Conservation (phyloP, 805 yeast species). For the Gaillardinia entomophila region DNA sequence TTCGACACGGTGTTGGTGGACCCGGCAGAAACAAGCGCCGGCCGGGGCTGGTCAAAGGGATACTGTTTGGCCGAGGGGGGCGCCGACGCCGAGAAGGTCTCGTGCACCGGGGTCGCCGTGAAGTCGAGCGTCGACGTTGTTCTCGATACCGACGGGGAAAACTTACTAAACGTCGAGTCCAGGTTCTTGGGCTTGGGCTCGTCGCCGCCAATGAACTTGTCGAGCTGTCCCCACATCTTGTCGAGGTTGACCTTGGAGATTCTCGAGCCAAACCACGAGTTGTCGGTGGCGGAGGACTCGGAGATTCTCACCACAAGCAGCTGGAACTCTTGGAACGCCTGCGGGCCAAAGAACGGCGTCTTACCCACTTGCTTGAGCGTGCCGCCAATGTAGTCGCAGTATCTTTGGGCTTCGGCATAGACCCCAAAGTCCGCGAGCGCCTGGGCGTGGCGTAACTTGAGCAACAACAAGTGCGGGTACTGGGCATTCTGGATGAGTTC, state of each 20-base stretch:
- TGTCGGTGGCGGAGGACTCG: constrained; percentile 35
- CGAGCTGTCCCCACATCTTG: constrained; percentile 83
- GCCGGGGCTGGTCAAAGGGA: not conserved
- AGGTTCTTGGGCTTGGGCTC: constrained; percentile 28
- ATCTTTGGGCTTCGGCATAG: constrained; percentile 53
- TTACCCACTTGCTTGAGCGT: constrained; percentile 25
- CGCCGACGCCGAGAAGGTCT: not conserved
- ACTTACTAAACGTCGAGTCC: constrained; percentile 58
- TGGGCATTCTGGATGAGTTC: constrained; percentile 38
- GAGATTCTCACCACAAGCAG: constrained; percentile 41
- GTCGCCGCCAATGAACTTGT: constrained; percentile 88
- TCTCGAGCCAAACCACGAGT: constrained; percentile 67
- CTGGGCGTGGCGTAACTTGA: constrained; percentile 64
- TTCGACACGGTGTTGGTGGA: not conserved
- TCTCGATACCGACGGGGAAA: constrained; percentile 65
- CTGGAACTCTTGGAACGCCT: constrained; percentile 24
- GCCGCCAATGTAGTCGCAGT: constrained; percentile 46
- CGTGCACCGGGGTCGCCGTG: constrained; percentile 6
- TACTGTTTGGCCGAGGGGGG: not conserved
- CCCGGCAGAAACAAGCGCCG: not conserved
- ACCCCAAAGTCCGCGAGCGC: constrained; percentile 64
- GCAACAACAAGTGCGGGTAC: constrained; percentile 48
- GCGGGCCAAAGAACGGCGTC: constrained; percentile 21
- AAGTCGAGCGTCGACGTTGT: constrained; percentile 38
- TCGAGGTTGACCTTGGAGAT: constrained; percentile 62